Percentiles rank a stretch among this genome's conserved stretches.
phyloP scores from a whole-genome alignment of 1,284 basidiomycete genomes.

The Anthracocystis panici-leucophaei region DNA sequence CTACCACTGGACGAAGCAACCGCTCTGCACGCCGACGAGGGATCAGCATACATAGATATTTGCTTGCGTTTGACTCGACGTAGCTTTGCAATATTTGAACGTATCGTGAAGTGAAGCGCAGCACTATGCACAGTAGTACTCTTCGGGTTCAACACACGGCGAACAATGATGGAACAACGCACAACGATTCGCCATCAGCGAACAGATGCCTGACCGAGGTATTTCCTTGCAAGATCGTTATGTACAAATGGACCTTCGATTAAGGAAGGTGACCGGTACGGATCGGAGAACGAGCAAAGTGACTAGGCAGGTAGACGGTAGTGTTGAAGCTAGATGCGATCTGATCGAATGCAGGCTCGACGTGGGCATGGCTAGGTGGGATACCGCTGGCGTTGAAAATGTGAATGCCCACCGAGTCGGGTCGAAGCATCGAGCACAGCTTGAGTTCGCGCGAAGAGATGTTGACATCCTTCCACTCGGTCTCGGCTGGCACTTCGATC shows the following conservation, averaged over 20 bases:
- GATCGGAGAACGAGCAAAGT: conserved; percentile 29
- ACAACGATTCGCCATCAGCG: too few species aligned
- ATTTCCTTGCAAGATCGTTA: too few species aligned
- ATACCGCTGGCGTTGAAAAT: conserved; percentile 36
- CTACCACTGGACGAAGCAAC: conserved; percentile 55
- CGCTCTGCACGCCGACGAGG: background rate
- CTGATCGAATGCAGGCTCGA: conserved; percentile 19
- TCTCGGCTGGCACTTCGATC: conserved; percentile 18
- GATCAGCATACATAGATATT: background rate
- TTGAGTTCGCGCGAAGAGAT: conserved; percentile 17
- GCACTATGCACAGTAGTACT: background rate
- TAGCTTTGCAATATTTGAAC: too few species aligned
- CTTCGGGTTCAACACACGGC: too few species aligned
- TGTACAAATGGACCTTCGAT: background rate
- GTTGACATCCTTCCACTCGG: conserved; percentile 19
- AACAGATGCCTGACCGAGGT: too few species aligned
- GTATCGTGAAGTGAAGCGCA: background rate
- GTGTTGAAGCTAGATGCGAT: conserved; percentile 33
- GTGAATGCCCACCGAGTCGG: conserved; percentile 21
- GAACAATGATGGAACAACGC: too few species aligned
- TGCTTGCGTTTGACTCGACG: too few species aligned
- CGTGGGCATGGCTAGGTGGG: conserved; percentile 30
- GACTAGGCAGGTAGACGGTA: conserved; percentile 18
- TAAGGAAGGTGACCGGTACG: conserved; percentile 24
- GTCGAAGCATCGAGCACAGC: conserved; percentile 21